Conservation (phyloP, 1,284 basidiomycete species). For the Volvariella volvacea region DNA sequence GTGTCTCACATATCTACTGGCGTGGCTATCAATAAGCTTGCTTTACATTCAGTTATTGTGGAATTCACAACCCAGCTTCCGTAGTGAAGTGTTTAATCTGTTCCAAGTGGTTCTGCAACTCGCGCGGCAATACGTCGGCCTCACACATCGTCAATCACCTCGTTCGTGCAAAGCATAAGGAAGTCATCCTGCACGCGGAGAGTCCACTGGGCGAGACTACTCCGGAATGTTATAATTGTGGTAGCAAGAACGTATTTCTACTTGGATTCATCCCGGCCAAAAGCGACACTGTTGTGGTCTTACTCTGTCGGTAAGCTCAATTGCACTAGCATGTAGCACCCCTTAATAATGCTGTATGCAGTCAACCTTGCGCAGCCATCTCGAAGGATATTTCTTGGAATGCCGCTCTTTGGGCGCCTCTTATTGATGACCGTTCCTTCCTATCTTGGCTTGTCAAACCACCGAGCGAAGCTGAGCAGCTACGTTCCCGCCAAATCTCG, state of each 20-base stretch:
- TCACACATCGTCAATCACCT: conserved; percentile 99
- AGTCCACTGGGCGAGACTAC: conserved; percentile 95
- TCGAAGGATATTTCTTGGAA: conserved; percentile 99
- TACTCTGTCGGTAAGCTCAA: conserved; percentile 83
- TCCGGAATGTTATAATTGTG: conserved; percentile 98
- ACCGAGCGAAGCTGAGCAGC: conserved; percentile 91
- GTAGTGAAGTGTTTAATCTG: conserved; percentile 97
- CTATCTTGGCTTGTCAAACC: conserved; percentile 98
- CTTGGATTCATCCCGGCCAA: conserved; percentile 99
- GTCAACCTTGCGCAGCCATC: conserved; percentile 96
- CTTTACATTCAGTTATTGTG: conserved; percentile 74
- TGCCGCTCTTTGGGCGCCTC: conserved; percentile 93
- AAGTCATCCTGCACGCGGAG: conserved; percentile 94
- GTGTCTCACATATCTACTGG: conserved; percentile 21
- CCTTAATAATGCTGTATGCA: conserved; percentile 22
- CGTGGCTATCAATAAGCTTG: conserved; percentile 8
- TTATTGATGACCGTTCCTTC: conserved; percentile 98
- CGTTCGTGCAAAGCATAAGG: conserved; percentile 98
- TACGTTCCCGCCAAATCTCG: conserved; percentile 92
- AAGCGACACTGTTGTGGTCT: conserved; percentile 96
- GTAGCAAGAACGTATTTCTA: conserved; percentile 99
- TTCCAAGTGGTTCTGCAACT: conserved; percentile 99
- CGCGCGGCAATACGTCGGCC: conserved; percentile 95
- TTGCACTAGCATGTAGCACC: conserved; percentile 6
- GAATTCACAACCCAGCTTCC: conserved; percentile 96